A percentile compares a stretch with the other conserved stretches of the same genome.
These are phyloP conservation scores for Vanrija humicola DNA, from an alignment of 1,284 basidiomycete genomes.

Conservation along the genomic window DNA sequence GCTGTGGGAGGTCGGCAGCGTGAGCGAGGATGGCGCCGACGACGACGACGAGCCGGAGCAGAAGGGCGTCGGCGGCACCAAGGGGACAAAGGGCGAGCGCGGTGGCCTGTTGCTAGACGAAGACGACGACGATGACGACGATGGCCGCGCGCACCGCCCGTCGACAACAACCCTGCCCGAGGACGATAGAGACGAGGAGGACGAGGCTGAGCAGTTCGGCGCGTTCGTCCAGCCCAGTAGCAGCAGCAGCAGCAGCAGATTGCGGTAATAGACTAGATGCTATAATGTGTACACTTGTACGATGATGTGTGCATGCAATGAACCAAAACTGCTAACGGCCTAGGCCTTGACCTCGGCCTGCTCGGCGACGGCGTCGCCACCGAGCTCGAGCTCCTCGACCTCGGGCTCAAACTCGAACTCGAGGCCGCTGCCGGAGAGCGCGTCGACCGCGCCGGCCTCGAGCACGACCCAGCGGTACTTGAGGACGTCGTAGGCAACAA, in stretches of 20 bases:
- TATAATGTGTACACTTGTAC: neutral
- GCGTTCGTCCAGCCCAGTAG: slow-evolving; percentile 18
- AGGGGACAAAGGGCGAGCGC: slow-evolving; percentile 15
- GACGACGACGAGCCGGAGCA: slow-evolving; percentile 23
- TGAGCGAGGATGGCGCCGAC: slow-evolving; percentile 29
- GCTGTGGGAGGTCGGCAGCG: slow-evolving; percentile 40
- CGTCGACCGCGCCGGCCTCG: slow-evolving; percentile 46
- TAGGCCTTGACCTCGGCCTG: neutral
- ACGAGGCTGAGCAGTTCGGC: slow-evolving; percentile 26
- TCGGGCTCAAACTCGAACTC: slow-evolving; percentile 52
- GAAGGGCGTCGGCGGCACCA: slow-evolving; percentile 27
- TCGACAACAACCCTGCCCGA: neutral
- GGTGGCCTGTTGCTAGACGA: slow-evolving; percentile 12
- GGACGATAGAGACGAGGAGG: slow-evolving; percentile 4
- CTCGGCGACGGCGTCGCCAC: neutral
- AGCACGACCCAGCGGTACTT: slow-evolving; percentile 57
- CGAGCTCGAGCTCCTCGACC: neutral
- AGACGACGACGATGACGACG: slow-evolving; percentile 9
- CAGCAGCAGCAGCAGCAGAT: neutral
- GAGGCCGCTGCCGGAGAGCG: slow-evolving; percentile 51
- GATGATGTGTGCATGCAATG: neutral
- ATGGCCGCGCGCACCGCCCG: neutral
- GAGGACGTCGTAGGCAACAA: slow-evolving; percentile 71
- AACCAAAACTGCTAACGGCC: neutral
- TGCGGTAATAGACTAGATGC: neutral